Conservation (phyloP, 2,329 filamentous ascomycete species). For the Xylariaceae sp. region DNA sequence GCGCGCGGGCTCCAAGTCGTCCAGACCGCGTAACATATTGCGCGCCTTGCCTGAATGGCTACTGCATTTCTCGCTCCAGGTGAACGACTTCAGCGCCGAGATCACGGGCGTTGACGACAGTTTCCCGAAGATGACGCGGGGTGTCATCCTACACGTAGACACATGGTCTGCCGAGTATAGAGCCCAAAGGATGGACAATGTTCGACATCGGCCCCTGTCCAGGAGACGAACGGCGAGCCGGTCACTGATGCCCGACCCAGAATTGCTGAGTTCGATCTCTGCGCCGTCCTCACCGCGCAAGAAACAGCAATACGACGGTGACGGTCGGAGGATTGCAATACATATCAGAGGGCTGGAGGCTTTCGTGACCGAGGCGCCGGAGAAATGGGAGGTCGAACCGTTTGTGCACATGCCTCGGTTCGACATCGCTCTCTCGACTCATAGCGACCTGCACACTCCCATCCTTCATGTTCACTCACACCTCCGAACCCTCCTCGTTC, state of each 20-base stretch:
- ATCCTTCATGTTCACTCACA: conserved; percentile 82
- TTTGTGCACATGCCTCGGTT: conserved; percentile 83
- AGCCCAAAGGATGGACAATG: conserved; percentile 66
- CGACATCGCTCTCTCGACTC: conserved; percentile 78
- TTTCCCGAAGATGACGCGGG: conserved; percentile 76
- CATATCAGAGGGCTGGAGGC: conserved; percentile 81
- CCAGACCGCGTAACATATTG: conserved; percentile 61
- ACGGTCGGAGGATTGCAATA: conserved; percentile 76
- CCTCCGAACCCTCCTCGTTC: conserved; percentile 70
- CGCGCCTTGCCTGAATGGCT: conserved; percentile 80
- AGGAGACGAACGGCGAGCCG: conserved; percentile 72
- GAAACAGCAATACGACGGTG: conserved; percentile 52
- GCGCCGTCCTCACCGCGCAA: conserved; percentile 45
- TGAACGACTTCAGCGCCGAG: conserved; percentile 83
- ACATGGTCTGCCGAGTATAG: conserved; percentile 86
- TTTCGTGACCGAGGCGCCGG: conserved; percentile 81
- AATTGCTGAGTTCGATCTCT: conserved; percentile 49
- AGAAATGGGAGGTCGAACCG: conserved; percentile 77
- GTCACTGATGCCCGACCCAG: conserved; percentile 64
- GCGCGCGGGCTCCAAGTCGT: conserved; percentile 41
- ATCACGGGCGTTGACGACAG: conserved; percentile 81
- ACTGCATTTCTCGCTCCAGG: conserved; percentile 75
- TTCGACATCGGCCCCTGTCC: conserved; percentile 48
- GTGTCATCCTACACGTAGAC: conserved; percentile 80
- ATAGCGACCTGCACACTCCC: conserved; percentile 80